phyloP scores from a whole-genome alignment of 495 filamentous ascomycete genomes.

The Hypoxylon fragiforme region DNA sequence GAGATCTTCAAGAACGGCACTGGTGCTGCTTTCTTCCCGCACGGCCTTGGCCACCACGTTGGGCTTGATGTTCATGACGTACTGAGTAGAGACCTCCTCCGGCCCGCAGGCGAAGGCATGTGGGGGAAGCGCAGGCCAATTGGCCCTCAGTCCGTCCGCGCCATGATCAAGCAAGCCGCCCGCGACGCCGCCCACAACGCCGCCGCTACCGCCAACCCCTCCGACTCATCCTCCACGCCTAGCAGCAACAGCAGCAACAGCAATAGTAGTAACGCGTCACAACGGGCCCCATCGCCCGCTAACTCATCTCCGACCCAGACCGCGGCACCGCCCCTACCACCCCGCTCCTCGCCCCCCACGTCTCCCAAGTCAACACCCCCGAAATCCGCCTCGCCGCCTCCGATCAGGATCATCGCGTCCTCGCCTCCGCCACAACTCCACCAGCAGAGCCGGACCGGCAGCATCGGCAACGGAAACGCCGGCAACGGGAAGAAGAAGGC shows the following conservation, averaged over 20 bases:
- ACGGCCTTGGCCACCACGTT: constrained; percentile 87
- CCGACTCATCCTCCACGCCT: not conserved
- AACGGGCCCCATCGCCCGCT: not conserved
- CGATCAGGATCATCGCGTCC: constrained; percentile 1
- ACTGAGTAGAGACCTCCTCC: constrained; percentile 37
- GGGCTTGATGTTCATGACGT: constrained; percentile 87
- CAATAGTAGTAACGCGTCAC: not conserved
- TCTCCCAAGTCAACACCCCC: not conserved
- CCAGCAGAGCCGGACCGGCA: not conserved
- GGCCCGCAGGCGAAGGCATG: constrained; percentile 37
- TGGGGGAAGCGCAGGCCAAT: constrained; percentile 39
- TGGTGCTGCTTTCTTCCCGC: constrained; percentile 82
- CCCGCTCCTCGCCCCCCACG: constrained; percentile 7
- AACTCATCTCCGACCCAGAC: constrained; percentile 3
- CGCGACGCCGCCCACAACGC: constrained; percentile 6
- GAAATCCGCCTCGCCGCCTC: not conserved
- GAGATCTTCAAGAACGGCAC: constrained; percentile 72
- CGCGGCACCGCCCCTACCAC: constrained; percentile 2
- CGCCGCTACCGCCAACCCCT: not conserved
- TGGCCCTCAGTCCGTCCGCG: constrained; percentile 35
- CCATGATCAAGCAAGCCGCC: constrained; percentile 40
- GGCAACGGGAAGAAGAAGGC: no score
- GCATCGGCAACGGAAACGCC: constrained; percentile 17
- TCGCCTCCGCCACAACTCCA: not conserved
- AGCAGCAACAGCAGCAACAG: constrained; percentile 3